Percentiles rank a stretch among this genome's conserved stretches.
Evolutionary conservation across 306 rosid species (phyloP).

Genomic region (Fagus sylvatica): DNA sequence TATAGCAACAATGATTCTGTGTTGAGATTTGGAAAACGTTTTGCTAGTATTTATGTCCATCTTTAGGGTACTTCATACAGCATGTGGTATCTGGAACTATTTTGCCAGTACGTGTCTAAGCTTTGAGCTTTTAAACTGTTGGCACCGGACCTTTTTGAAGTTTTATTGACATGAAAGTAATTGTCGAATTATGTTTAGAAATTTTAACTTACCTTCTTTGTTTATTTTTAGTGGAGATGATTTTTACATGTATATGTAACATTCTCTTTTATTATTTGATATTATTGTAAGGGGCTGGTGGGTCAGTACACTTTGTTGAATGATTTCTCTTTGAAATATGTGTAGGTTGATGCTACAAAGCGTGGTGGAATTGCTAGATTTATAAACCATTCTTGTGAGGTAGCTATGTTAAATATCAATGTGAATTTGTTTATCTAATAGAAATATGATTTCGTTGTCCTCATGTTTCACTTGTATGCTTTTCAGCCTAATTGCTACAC

Average conservation of each 20-base stretch:
- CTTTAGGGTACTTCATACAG: background rate
- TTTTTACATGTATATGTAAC: background rate
- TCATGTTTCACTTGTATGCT: slow-evolving; percentile 26
- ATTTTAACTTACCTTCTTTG: background rate
- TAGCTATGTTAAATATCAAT: slow-evolving; percentile 30
- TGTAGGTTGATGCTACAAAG: slow-evolving; percentile 97
- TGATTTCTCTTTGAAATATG: slow-evolving; percentile 24
- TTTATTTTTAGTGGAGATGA: background rate
- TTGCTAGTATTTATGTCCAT: background rate
- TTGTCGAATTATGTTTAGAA: background rate
- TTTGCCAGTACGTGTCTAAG: background rate
- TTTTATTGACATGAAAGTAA: too few relatives aligned
- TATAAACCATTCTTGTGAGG: slow-evolving; percentile 98
- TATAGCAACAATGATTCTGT: slow-evolving; percentile 21
- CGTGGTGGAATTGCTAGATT: slow-evolving; percentile 97
- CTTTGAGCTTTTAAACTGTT: background rate
- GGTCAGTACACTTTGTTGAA: background rate
- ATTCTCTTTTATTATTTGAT: background rate
- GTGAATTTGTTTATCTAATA: background rate
- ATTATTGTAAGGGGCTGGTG: slow-evolving; percentile 2
- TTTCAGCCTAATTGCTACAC: slow-evolving; percentile 98
- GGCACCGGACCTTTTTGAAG: too few relatives aligned
- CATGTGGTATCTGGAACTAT: background rate
- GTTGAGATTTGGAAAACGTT: slow-evolving; percentile 3
- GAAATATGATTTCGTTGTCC: slow-evolving; percentile 15